These are phyloP conservation scores for Gonapodya prolifera DNA, from an alignment of 192 early-diverging fungal species.

Conservation along the genomic window DNA sequence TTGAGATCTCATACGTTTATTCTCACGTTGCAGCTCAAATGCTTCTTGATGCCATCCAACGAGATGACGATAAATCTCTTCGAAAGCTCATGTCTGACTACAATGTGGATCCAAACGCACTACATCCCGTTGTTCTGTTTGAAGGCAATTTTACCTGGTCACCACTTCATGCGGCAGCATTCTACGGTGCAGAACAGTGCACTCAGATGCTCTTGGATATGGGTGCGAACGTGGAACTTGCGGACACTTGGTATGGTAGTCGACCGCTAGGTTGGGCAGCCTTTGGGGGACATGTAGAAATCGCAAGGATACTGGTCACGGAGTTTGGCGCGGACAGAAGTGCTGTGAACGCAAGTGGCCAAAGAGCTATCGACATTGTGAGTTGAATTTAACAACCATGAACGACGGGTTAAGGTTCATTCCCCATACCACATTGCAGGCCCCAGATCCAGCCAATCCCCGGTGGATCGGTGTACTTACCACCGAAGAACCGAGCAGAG, in stretches of 20 bases:
- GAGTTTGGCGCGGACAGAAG: constrained; percentile 62
- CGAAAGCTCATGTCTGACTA: not conserved
- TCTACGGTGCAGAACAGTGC: constrained; percentile 58
- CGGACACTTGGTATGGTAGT: constrained; percentile 64
- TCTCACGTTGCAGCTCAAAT: not conserved
- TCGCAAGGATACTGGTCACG: constrained; percentile 58
- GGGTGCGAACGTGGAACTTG: constrained; percentile 64
- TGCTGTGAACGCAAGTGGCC: constrained; percentile 60
- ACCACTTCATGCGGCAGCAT: constrained; percentile 74
- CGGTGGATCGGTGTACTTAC: not conserved
- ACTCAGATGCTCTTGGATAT: constrained; percentile 52
- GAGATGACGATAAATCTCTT: not conserved
- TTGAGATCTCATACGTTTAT: not conserved
- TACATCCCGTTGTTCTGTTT: not conserved
- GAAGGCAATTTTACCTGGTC: constrained; percentile 57
- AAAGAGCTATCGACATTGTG: constrained; percentile 65
- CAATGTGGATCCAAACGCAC: not conserved
- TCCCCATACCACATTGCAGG: not conserved
- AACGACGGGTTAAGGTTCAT: too few species aligned
- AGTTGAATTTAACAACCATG: not conserved
- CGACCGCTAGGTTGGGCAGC: constrained; percentile 86
- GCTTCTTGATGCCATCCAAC: not conserved
- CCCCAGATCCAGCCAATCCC: not conserved
- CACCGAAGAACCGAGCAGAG: not conserved
- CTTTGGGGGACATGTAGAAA: constrained; percentile 57